Evolutionary conservation across 768 basidiomycete species (phyloP).

Genomic region (Clitopilus passeckerianus): DNA sequence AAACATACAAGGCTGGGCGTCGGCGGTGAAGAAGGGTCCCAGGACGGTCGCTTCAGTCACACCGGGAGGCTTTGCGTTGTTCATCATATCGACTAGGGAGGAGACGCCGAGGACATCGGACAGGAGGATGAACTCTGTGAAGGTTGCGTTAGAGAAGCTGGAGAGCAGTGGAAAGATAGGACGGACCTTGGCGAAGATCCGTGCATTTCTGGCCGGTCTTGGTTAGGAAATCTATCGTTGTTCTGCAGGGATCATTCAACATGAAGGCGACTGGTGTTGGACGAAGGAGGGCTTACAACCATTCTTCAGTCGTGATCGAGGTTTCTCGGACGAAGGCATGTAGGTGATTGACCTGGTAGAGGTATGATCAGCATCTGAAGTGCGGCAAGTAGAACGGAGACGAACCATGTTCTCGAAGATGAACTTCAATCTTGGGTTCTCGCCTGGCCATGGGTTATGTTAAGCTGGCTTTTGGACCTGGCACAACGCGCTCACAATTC

Average conservation of each 20-base stretch:
- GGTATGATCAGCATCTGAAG: neutral
- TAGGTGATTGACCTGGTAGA: slow-evolving; percentile 51
- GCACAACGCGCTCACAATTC: slow-evolving; percentile 25
- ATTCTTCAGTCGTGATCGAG: slow-evolving; percentile 77
- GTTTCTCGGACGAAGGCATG: slow-evolving; percentile 76
- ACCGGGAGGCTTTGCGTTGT: slow-evolving; percentile 56
- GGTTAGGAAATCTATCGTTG: slow-evolving; percentile 75
- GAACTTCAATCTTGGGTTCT: slow-evolving; percentile 36
- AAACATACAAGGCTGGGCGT: slow-evolving; percentile 62
- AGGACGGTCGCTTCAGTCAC: slow-evolving; percentile 76
- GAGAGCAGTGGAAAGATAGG: neutral
- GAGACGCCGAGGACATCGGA: slow-evolving; percentile 80
- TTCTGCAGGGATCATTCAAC: slow-evolving; percentile 20
- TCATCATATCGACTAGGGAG: slow-evolving; percentile 68
- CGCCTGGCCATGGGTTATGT: slow-evolving; percentile 15
- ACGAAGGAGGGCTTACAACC: slow-evolving; percentile 47
- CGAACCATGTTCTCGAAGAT: slow-evolving; percentile 37
- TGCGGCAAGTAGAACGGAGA: neutral
- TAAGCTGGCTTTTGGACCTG: neutral
- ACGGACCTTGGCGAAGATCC: slow-evolving; percentile 50
- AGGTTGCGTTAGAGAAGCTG: slow-evolving; percentile 17
- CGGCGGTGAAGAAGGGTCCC: slow-evolving; percentile 80
- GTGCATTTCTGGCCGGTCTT: slow-evolving; percentile 69
- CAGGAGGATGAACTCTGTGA: slow-evolving; percentile 77
- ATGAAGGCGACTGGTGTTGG: slow-evolving; percentile 1